Evolutionary conservation across 2,329 filamentous ascomycete species (phyloP), one percentile per base, ranked within the genome.

Genomic region (Fusarium phyllophilum): DNA sequence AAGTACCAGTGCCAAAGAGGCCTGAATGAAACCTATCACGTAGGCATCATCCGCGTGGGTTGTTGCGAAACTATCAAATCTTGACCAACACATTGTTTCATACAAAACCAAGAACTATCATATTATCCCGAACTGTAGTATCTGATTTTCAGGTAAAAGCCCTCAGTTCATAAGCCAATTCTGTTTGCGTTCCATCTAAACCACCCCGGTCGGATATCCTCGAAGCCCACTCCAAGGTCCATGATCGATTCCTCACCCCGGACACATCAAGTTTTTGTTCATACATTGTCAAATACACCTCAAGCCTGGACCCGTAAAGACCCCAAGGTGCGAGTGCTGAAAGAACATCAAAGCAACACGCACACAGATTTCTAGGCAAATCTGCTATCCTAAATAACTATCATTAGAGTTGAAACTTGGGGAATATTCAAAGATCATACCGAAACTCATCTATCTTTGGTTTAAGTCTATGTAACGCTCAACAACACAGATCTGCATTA

Each of bases 331-430:
- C 22, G 6, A 26, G 17, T 5, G 44, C 8, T 20, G 12, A 14
- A 29, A 5, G 11, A 10, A 8, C 14, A 8, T 29, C 12, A 46
- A 29, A 46, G 18, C 18, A 29, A 14, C 12, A 20, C 24, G 4
- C 18, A 20, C 12, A 14, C 24, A 5, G 24, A 46, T 10, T 14
- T 10, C 0, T 2, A 7, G 24, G 4, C 1, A 9, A 7, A 7
- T 10, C 44, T 46, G 8, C 24, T 46, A 14, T 29, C 44, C 18
- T 46, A 3, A 14, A 2, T 26, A 2, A 9, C 20, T 1, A 29
- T 46, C 24, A 14, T 29, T 2, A 46, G 18, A 46, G 24, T 6
- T 14, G 24, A 29, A 46, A 46, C 5, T 20, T 29, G 1, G 2
- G 5, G 12, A 29, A 29, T 20, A 13, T 20, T 46, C 12, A 14